These are phyloP conservation scores for Pneumocystis wakefieldiae DNA, from an alignment of 1,139 yeast genomes.

Conservation along the genomic window DNA sequence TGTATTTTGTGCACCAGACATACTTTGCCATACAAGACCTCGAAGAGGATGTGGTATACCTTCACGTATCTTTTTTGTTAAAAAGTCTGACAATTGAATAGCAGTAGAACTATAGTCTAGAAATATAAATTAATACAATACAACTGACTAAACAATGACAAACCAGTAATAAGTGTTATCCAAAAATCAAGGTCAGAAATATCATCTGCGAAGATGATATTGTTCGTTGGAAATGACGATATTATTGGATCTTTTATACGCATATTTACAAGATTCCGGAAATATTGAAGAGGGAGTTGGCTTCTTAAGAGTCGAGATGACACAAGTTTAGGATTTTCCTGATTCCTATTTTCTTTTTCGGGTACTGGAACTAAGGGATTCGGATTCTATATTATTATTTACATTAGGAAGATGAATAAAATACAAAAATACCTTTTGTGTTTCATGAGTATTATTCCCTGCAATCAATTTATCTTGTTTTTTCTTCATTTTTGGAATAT, in stretches of 20 bases:
- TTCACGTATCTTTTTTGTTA: constrained; percentile 21
- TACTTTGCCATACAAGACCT: constrained; percentile 26
- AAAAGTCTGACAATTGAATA: constrained; percentile 21
- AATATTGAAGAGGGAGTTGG: background rate
- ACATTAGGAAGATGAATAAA: background rate
- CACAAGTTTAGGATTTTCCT: constrained; percentile 10
- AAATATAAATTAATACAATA: constrained; percentile 7
- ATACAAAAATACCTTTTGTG: background rate
- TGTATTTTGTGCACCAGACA: constrained; percentile 24
- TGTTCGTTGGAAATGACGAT: background rate
- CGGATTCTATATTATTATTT: constrained; percentile 3
- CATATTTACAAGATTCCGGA: background rate
- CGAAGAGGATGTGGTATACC: constrained; percentile 29
- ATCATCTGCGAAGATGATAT: background rate
- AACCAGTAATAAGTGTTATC: background rate
- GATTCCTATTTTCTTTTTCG: constrained; percentile 14
- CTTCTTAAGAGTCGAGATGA: background rate
- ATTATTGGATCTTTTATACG: background rate
- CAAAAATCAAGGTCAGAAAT: background rate
- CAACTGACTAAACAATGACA: background rate
- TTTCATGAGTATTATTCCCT: background rate
- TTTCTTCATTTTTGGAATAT: background rate
- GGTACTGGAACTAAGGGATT: constrained; percentile 13
- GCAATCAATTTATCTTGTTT: background rate
- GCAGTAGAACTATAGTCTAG: constrained; percentile 24